Conservation (phyloP, 331 rosid genomes). For the Arachis monticola region DNA sequence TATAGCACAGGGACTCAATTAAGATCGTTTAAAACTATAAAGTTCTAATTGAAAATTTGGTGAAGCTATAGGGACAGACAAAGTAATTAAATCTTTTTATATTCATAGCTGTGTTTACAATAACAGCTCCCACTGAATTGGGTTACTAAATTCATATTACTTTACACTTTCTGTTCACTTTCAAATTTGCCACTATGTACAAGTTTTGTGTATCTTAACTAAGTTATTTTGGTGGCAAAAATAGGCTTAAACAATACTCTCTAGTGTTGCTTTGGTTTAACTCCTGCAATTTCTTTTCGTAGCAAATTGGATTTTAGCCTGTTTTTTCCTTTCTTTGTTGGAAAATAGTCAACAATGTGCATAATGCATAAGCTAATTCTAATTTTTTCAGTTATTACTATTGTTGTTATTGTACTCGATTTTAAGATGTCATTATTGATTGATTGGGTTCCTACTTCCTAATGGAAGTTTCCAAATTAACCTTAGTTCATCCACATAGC, state of each 20-base stretch:
- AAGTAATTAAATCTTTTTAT: no score
- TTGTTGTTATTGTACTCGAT: no score
- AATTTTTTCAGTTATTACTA: not conserved
- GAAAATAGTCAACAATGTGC: not conserved
- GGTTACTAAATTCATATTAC: not conserved
- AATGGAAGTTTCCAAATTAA: no score
- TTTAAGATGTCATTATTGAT: no score
- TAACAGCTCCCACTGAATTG: not conserved
- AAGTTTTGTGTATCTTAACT: not conserved
- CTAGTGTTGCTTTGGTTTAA: not conserved
- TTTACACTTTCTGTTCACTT: not conserved
- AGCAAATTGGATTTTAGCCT: no score
- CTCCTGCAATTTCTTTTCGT: not conserved
- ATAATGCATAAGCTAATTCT: not conserved
- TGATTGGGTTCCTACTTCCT: no score
- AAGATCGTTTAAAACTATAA: not conserved
- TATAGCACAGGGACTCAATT: no score
- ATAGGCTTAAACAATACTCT: not conserved
- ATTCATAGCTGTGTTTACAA: no score
- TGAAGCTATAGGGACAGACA: no score
- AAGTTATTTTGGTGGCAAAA: not conserved
- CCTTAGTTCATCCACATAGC: no score
- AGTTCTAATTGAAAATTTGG: no score
- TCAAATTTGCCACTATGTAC: not conserved
- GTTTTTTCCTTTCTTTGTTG: no score